Evolutionary conservation across 352 stramenopile genomes (phyloP).

Genomic region (Phytopythium delawarense): DNA sequence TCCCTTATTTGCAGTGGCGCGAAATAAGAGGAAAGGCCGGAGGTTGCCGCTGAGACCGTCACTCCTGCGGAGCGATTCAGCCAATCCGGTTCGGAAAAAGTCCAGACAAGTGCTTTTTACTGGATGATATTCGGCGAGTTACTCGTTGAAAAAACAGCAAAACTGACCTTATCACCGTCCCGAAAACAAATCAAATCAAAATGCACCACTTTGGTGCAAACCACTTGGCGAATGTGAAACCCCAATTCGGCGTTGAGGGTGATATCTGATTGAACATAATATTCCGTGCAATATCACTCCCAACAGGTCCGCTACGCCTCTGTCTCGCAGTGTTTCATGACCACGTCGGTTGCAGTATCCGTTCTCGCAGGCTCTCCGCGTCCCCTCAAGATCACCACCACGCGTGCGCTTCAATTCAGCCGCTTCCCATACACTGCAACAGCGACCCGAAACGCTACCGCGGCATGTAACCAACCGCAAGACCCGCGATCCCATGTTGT

Average conservation of each 20-base stretch:
- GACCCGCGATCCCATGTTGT: not conserved
- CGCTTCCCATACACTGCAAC: not conserved
- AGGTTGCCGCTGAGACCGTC: not conserved
- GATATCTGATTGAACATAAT: not conserved
- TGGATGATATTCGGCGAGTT: constrained; percentile 3
- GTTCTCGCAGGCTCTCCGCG: not conserved
- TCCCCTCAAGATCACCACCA: not conserved
- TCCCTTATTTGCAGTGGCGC: not conserved
- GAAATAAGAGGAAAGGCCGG: constrained; percentile 1
- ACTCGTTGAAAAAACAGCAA: not conserved
- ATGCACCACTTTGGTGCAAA: not conserved
- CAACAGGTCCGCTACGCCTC: not conserved
- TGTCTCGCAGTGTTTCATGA: too few relatives aligned
- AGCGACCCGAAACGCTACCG: not conserved
- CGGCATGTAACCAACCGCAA: constrained; percentile 3
- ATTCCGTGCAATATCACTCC: not conserved
- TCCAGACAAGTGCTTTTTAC: not conserved
- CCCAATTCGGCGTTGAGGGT: not conserved
- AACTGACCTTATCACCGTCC: not conserved
- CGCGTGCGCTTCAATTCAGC: not conserved
- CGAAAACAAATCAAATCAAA: not conserved
- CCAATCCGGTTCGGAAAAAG: constrained; percentile 1
- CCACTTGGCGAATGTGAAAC: not conserved
- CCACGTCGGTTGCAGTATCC: not conserved
- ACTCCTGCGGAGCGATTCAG: not conserved